Base-by-base conservation (phyloP, 768 basidiomycete genomes). In the Dioszegia hungarica region DNA sequence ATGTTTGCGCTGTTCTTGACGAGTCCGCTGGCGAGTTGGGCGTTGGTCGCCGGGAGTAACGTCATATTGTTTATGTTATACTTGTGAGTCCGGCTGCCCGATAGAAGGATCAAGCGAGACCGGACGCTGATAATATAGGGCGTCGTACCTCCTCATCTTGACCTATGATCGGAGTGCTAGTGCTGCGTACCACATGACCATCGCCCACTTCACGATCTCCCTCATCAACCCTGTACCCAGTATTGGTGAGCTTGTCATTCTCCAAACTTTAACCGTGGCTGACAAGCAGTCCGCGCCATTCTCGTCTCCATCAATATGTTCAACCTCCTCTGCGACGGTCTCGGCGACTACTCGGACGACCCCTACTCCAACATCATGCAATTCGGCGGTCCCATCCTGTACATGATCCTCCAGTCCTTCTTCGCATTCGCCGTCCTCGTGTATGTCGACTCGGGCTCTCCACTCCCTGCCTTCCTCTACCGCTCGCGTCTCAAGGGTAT, bases 261-360 rank as follows among this genome's bases (percentile, higher is more conserved):
- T 11, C 2, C 1, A 22, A 8, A 9, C n/a, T 11, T 9, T 5
- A 19, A 14, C 14, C 17, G 10, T 5, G n/a, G 38, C 38, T 56
- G 36, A 54, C 46, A 9, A 8, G 0, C 83, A 45, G 86, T 83
- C 38, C 81, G 88, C 39, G 83, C 87, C 0, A 81, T 82, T 2
- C 79, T 90, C 19, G 82, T 90, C n/a, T 86, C 88, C 0, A 79
- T 86, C 61, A 89, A 89, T 66, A 73, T 88, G 2, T 90, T 89
- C 75, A 84, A 84, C 12, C 77, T 89, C 2, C 81, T 88, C 2
- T 89, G 88, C 65, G 76, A 84, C 56, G 85, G 85, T 8, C 73
- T 78, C 3, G 78, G 77, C 17, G 72, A 77, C 1, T 79, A 84
- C 25, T 80, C 80, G 0, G 59, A 80, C 0, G 64, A 79, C 0